phyloP scores from a whole-genome alignment of 75 land plant species.

The Cupressus sempervirens region DNA sequence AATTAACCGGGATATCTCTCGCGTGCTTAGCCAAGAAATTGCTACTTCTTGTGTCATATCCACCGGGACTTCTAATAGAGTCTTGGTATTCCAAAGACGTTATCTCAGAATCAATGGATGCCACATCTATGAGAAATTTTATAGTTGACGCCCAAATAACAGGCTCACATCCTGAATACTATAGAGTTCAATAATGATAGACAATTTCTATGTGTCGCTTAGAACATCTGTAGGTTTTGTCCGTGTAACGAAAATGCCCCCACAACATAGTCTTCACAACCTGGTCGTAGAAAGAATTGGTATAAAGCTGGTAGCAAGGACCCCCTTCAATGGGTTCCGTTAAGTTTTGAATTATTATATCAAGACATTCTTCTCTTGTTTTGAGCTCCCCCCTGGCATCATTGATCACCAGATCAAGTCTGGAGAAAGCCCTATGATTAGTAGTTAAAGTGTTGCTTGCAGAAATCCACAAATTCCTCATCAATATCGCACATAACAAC shows the following conservation, averaged over 20 bases:
- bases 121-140: no score
- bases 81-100: no score
- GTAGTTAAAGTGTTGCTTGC: slow-evolving; percentile 25
- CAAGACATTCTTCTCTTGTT: slow-evolving; percentile 32
- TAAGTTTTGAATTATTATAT: slow-evolving; percentile 58
- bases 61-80: no score
- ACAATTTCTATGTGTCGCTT: no score
- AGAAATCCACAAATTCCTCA: slow-evolving; percentile 54
- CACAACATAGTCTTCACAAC: slow-evolving; percentile 37
- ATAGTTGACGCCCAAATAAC: no score
- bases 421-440: slow-evolving; percentile 37
- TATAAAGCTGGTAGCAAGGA: slow-evolving; percentile 55
- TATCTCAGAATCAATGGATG: no score
- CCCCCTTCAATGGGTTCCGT: slow-evolving; percentile 64
- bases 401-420: slow-evolving; percentile 38
- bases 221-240: no score
- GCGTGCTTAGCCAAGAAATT: no score
- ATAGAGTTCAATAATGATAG: no score
- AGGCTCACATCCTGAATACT: no score
- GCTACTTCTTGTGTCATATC: no score
- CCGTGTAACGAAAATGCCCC: slow-evolving; percentile 68
- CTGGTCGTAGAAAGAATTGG: slow-evolving; percentile 41
- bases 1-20: no score
- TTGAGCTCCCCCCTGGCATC: slow-evolving; percentile 62
- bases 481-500: slow-evolving; percentile 63